phyloP scores from a whole-genome alignment of 202 grass and related monocot species.

The Setaria italica region DNA sequence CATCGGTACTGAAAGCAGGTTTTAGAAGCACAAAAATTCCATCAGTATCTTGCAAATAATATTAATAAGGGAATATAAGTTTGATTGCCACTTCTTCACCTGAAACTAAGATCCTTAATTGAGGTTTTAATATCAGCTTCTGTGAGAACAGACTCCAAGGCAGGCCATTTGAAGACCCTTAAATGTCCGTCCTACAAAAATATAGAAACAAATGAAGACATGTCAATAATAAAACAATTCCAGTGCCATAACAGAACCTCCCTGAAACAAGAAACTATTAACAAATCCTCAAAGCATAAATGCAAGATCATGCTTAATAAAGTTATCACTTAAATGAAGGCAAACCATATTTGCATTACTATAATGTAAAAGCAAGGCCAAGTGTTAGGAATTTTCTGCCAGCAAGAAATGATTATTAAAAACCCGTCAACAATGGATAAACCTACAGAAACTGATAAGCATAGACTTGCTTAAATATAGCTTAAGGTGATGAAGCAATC shows the following conservation, averaged over 20 bases:
- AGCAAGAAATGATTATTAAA: constrained; percentile 9
- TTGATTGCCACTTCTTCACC: constrained; percentile 48
- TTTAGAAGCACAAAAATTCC: constrained; percentile 7
- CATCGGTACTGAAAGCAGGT: constrained; percentile 68
- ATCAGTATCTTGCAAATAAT: constrained; percentile 45
- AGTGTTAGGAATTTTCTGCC: neutral
- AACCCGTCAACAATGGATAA: neutral
- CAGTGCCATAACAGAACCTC: neutral
- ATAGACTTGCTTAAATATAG: neutral
- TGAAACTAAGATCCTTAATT: constrained; percentile 89
- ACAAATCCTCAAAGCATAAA: constrained; percentile 1
- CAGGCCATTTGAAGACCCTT: constrained; percentile 91
- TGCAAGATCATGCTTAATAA: neutral
- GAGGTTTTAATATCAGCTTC: constrained; percentile 71
- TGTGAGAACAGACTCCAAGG: constrained; percentile 73
- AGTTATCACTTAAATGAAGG: constrained; percentile 13
- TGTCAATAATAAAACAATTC: constrained; percentile 31
- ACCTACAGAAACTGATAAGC: neutral
- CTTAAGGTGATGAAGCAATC: neutral
- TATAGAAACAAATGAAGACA: constrained; percentile 23
- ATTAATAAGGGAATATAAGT: constrained; percentile 28
- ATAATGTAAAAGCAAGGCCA: constrained; percentile 8
- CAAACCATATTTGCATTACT: neutral
- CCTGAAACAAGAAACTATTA: constrained; percentile 7
- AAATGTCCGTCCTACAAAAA: constrained; percentile 84